Conservation (phyloP, 2,329 filamentous ascomycete species). For the Apiospora aurea region DNA sequence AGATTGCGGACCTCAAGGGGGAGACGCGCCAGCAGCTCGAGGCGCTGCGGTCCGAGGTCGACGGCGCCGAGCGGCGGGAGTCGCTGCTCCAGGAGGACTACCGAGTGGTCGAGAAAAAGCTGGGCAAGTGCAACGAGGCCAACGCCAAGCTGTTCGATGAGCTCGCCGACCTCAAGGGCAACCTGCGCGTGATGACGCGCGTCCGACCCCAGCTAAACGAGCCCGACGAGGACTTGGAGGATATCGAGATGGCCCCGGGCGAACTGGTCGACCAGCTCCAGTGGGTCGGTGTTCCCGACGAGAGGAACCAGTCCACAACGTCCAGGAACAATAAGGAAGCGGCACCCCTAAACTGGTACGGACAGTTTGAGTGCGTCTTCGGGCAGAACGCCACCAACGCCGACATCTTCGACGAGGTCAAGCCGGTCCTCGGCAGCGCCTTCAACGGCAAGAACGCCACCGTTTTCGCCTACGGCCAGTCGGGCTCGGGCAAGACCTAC, state of each 20-base stretch:
- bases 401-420: conserved; percentile 25
- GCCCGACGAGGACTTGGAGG: conserved; percentile 6
- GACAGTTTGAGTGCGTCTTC: conserved; percentile 26
- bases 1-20: background rate
- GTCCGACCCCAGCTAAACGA: conserved; percentile 24
- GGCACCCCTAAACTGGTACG: background rate
- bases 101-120: background rate
- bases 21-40: background rate
- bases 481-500: conserved; percentile 26
- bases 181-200: conserved; percentile 25
- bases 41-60: background rate
- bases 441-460: conserved; percentile 24
- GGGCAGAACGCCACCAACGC: conserved; percentile 18
- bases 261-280: conserved; percentile 1
- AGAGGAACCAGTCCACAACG: background rate
- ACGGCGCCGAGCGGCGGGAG: background rate
- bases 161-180: conserved; percentile 23
- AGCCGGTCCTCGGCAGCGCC: conserved; percentile 24
- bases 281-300: background rate
- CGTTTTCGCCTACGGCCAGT: conserved; percentile 28
- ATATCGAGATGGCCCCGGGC: background rate
- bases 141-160: conserved; percentile 22
- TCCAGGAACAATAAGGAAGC: background rate
- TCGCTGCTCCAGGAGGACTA: background rate
- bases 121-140: background rate